phyloP scores from a whole-genome alignment of 2,329 filamentous ascomycete genomes.

The Fusarium sp. region DNA sequence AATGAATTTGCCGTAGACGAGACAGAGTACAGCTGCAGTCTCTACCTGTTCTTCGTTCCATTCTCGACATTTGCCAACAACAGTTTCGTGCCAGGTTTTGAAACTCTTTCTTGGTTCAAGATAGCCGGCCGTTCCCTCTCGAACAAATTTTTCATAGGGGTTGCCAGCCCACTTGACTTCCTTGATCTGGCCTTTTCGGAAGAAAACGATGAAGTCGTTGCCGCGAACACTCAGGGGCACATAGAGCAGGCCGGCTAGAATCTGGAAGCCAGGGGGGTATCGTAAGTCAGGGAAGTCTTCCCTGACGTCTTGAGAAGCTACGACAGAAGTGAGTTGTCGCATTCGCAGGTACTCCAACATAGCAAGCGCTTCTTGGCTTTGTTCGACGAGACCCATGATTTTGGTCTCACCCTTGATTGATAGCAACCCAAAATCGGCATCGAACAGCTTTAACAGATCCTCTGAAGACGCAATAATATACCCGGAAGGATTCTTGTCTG shows the following conservation, averaged over 20 bases:
- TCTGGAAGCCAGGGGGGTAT: conserved; percentile 82
- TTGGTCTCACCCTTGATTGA: conserved; percentile 93
- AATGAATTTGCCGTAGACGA: conserved; percentile 92
- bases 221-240: conserved; percentile 84
- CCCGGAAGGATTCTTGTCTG: conserved; percentile 84
- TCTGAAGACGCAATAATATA: conserved; percentile 93
- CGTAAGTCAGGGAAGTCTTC: conserved; percentile 84
- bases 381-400: conserved; percentile 79
- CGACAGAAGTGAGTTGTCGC: conserved; percentile 78
- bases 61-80: conserved; percentile 84
- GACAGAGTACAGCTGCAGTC: conserved; percentile 86
- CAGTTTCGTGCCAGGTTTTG: conserved; percentile 83
- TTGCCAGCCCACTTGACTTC: conserved; percentile 90
- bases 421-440: conserved; percentile 87
- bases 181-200: conserved; percentile 80
- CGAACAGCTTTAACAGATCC: conserved; percentile 84
- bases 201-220: conserved; percentile 90
- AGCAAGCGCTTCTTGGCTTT: conserved; percentile 85
- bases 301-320: conserved; percentile 81
- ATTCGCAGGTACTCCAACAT: conserved; percentile 88
- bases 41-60: conserved; percentile 93
- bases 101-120: conserved; percentile 86
- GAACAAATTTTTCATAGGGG: conserved; percentile 82
- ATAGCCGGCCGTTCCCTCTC: conserved; percentile 78
- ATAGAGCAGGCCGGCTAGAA: conserved; percentile 83